Percentiles rank a stretch among this genome's conserved stretches.
Conservation (phyloP, 305 asterid genomes). For the Solanum aculeatissimum region DNA sequence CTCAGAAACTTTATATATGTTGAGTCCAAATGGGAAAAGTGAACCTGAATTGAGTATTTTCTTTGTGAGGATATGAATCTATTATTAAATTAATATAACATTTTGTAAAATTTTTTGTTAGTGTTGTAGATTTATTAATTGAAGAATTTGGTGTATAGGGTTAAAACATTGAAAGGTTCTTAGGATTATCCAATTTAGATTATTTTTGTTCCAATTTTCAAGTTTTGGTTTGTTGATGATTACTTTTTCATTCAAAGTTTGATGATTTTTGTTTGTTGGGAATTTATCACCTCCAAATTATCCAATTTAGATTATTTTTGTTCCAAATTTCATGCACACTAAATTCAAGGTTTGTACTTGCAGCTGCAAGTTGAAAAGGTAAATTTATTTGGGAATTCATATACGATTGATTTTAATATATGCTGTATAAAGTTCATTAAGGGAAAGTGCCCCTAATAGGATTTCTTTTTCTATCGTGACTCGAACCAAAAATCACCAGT, state of each 20-base stretch:
- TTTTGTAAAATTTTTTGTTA: background rate
- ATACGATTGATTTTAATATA: background rate
- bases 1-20: slow-evolving; percentile 77
- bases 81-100: background rate
- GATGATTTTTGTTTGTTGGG: background rate
- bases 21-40: slow-evolving; percentile 70
- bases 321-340: background rate
- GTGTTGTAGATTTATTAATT: background rate
- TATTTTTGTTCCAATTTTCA: background rate
- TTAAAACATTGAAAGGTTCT: background rate
- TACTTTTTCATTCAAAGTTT: background rate
- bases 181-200: background rate
- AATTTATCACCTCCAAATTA: background rate
- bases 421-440: background rate
- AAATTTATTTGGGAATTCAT: too few relatives aligned
- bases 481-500: background rate
- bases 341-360: background rate
- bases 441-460: background rate
- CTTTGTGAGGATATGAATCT: slow-evolving; percentile 56
- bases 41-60: slow-evolving; percentile 94
- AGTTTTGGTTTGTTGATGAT: background rate
- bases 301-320: background rate
- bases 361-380: background rate
- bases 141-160: background rate
- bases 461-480: background rate